These are phyloP conservation scores for Fusarium phyllophilum DNA, from an alignment of 2,329 filamentous ascomycete species.

Conservation along the genomic window DNA sequence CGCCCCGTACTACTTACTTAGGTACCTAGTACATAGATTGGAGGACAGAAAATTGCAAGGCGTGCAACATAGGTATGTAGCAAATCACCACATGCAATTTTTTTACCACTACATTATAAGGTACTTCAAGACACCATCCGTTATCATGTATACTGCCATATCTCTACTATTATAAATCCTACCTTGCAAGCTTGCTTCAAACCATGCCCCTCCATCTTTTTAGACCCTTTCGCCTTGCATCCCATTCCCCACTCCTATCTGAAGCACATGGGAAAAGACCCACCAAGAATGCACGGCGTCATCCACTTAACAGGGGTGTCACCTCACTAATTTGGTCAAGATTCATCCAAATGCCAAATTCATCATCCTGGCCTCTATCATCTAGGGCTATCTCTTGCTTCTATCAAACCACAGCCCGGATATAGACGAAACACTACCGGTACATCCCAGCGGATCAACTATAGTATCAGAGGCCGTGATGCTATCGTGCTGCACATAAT, in stretches of 20 bases:
- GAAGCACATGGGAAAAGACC: slow-evolving; percentile 10
- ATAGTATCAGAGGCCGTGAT: slow-evolving; percentile 36
- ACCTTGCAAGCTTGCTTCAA: neutral
- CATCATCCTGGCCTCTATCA: slow-evolving; percentile 21
- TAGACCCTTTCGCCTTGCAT: neutral
- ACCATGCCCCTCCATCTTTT: slow-evolving; percentile 19
- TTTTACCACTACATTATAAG: neutral
- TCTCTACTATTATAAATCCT: neutral
- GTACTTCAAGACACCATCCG: neutral
- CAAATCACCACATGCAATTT: neutral
- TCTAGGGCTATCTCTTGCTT: neutral
- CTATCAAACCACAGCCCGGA: slow-evolving; percentile 6
- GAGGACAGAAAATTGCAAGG: neutral
- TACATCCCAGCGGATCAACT: slow-evolving; percentile 19
- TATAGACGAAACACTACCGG: slow-evolving; percentile 4
- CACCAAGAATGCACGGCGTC: slow-evolving; percentile 29
- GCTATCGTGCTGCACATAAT: slow-evolving; percentile 39
- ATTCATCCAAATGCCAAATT: slow-evolving; percentile 31
- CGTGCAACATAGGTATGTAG: too few species aligned
- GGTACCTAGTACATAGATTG: neutral
- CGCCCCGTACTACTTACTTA: neutral
- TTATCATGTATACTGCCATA: neutral
- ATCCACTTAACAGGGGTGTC: slow-evolving; percentile 31
- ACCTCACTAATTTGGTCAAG: slow-evolving; percentile 29
- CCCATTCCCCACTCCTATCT: slow-evolving; percentile 18